Base-by-base conservation (phyloP, 306 rosid species). In the Oemleria cerasiformis region DNA sequence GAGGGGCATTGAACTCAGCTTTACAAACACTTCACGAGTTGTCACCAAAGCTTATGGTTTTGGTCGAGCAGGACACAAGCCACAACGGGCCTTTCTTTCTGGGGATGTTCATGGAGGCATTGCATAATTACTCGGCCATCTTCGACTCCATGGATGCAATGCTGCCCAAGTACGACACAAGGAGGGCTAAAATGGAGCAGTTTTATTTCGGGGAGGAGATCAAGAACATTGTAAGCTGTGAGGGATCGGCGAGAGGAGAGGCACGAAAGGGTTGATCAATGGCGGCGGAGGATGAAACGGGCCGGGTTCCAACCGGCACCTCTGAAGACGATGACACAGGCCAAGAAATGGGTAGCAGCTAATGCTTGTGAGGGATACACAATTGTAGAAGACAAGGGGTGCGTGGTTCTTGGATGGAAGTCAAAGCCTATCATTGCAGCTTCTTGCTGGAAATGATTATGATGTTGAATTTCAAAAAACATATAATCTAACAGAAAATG, bases 1-100 rank as follows among this genome's bases (percentile, higher is more conserved):
- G 68, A 72, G 76, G 76, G 20, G 68, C 76, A 12, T 21, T 72
- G 60, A 72, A 72, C 68, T 72, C 76, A 3, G 68, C 20, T 34
- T 39, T 72, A 63, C 57, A 61, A 15, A 36, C 56, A 11, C 38
- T 72, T 0, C 34, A 48, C 19, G n/a, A 45, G 47, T 40, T 72
- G 8, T 72, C 76, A 72, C 76, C 76, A 8, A 72, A 72, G 61
- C 68, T 72, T 61, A 45, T 72, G 60, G 51, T 72, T 0, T 39
- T 72, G 34, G 76, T 72, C 11, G 76, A 72, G 76, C 76, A 72
- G 38, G 76, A 72, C 45, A 61, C 68, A 19, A 61, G 69, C 60
- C 76, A 72, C 49, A 72, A 72, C 34, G 76, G 69, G 17, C 76
- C 76, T 36, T 61, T 72, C 68, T 72, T 72, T 61, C 76, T 72